phyloP scores from a whole-genome alignment of 1,284 basidiomycete genomes.

The Fereydounia khargensis region DNA sequence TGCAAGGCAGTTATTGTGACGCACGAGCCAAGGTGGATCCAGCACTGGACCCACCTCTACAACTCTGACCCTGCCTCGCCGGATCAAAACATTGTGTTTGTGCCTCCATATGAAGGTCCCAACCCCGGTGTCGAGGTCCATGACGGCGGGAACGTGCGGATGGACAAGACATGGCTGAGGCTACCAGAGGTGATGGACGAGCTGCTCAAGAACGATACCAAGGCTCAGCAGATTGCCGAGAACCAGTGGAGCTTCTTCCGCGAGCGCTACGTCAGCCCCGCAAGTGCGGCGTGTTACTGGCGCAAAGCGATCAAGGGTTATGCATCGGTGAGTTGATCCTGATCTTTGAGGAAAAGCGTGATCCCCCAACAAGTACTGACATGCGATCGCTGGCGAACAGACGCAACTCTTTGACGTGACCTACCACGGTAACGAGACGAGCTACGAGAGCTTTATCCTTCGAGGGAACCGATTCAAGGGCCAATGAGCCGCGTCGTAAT shows the following conservation, averaged over 20 bases:
- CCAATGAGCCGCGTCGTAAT: too few species aligned
- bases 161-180: slow-evolving; percentile 39
- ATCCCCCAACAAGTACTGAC: too few species aligned
- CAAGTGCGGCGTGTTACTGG: slow-evolving; percentile 45
- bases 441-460: slow-evolving; percentile 44
- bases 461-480: slow-evolving; percentile 24
- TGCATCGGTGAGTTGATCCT: background rate
- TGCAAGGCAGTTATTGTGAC: slow-evolving; percentile 49
- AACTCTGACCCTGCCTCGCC: slow-evolving; percentile 39
- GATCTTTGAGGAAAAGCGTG: too few species aligned
- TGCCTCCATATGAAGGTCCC: slow-evolving; percentile 27
- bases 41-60: slow-evolving; percentile 52
- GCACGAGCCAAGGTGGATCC: slow-evolving; percentile 47
- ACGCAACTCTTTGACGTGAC: slow-evolving; percentile 33
- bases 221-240: slow-evolving; percentile 42
- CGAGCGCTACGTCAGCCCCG: slow-evolving; percentile 41
- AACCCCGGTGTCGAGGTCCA: slow-evolving; percentile 21
- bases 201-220: slow-evolving; percentile 30
- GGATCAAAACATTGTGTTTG: slow-evolving; percentile 54
- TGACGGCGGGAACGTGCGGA: slow-evolving; percentile 11
- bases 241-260: slow-evolving; percentile 49
- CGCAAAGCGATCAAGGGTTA: slow-evolving; percentile 37
- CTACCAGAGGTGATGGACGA: slow-evolving; percentile 47
- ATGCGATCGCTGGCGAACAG: too few species aligned
- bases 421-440: slow-evolving; percentile 42